phyloP scores from a whole-genome alignment of 495 filamentous ascomycete genomes.

The Chaetomium tenue region DNA sequence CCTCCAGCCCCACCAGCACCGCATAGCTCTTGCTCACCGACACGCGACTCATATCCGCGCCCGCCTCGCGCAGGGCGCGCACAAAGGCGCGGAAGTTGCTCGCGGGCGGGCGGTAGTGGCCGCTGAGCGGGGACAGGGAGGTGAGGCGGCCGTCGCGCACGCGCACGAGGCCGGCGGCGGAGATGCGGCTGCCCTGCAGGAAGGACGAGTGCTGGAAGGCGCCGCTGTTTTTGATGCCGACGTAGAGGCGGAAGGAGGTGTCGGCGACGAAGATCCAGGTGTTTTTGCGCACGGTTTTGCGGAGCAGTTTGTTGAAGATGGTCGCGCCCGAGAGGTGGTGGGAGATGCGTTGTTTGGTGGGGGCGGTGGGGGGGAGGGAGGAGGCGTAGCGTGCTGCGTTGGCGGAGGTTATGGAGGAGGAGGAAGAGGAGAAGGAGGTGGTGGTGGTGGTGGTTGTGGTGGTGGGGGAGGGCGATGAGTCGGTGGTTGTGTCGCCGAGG shows the following conservation, averaged over 20 bases:
- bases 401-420: conserved; percentile 9
- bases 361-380: conserved; percentile 43
- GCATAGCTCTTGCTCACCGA: conserved; percentile 79
- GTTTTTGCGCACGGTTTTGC: conserved; percentile 68
- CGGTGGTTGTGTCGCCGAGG: conserved; percentile 26
- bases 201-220: conserved; percentile 91
- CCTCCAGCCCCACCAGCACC: conserved; percentile 77
- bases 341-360: conserved; percentile 55
- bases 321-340: conserved; percentile 64
- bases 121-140: conserved; percentile 58
- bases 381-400: conserved; percentile 16
- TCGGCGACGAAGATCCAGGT: conserved; percentile 93
- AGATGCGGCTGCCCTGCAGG: conserved; percentile 74
- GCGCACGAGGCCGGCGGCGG: conserved; percentile 80
- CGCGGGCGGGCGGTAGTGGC: conserved; percentile 82
- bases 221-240: conserved; percentile 86
- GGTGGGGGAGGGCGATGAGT: not conserved
- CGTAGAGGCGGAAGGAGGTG: conserved; percentile 80
- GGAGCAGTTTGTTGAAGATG: conserved; percentile 68
- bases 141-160: conserved; percentile 73
- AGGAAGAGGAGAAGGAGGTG: conserved; percentile 11
- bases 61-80: conserved; percentile 63
- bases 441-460: conserved; percentile 14
- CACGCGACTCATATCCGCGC: conserved; percentile 75
- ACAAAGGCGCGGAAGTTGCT: conserved; percentile 80